phyloP scores from a whole-genome alignment of 257 asterid genomes.

The Gentiana dahurica region DNA sequence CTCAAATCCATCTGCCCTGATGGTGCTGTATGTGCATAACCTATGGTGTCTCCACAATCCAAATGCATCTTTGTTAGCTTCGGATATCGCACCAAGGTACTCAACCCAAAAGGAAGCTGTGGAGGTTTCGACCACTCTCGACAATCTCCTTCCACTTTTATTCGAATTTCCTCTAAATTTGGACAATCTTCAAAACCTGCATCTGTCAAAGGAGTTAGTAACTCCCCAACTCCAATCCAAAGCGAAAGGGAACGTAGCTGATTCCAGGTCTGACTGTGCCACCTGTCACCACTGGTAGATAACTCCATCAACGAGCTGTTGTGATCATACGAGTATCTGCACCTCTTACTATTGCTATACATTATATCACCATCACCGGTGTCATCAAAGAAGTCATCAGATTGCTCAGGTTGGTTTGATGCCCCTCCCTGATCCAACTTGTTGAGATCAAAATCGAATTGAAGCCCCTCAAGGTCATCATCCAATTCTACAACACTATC shows the following conservation, averaged over 20 bases:
- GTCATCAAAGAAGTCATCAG: conserved; percentile 7
- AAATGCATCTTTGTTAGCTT: conserved; percentile 55
- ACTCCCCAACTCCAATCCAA: conserved; percentile 81
- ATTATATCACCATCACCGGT: conserved; percentile 12
- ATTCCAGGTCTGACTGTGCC: conserved; percentile 45
- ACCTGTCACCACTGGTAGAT: conserved; percentile 21
- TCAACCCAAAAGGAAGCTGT: conserved; percentile 51
- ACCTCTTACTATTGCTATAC: conserved; percentile 24
- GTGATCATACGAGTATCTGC: conserved; percentile 36
- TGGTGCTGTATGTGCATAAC: conserved; percentile 85
- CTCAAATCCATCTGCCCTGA: conserved; percentile 91
- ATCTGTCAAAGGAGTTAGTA: conserved; percentile 43
- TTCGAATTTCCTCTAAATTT: conserved; percentile 62
- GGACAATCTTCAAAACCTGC: conserved; percentile 77
- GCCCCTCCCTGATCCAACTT: conserved; percentile 22
- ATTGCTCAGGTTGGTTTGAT: conserved; percentile 11
- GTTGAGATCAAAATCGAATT: conserved; percentile 36
- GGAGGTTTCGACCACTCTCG: conserved; percentile 48
- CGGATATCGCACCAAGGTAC: conserved; percentile 38
- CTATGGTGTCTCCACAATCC: conserved; percentile 78
- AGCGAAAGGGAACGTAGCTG: conserved; percentile 50
- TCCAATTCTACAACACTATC: conserved; percentile 28
- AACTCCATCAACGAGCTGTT: conserved; percentile 23
- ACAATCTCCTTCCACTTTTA: conserved; percentile 89
- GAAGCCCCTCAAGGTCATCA: conserved; percentile 27